Evolutionary conservation across 2,329 filamentous ascomycete species (phyloP).

Genomic region (Phialophora expanda): DNA sequence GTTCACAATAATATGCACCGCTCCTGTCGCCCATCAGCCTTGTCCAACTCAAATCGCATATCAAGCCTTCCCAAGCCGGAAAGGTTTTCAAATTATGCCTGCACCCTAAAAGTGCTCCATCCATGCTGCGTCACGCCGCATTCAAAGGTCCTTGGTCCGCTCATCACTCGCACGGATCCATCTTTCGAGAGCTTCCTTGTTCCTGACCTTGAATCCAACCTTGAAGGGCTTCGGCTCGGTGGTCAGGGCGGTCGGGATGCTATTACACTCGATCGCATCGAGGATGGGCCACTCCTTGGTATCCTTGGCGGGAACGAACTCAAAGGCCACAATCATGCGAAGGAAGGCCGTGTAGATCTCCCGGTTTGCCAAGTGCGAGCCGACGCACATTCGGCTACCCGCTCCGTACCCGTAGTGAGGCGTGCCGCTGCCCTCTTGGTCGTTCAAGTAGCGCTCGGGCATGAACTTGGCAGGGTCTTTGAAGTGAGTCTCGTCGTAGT

Average conservation of each 20-base stretch:
- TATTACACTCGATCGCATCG: constrained; percentile 63
- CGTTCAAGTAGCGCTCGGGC: constrained; percentile 71
- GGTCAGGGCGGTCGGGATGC: constrained; percentile 63
- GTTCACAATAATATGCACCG: background rate
- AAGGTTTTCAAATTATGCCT: background rate
- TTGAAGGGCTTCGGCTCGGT: constrained; percentile 69
- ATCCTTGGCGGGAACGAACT: constrained; percentile 57
- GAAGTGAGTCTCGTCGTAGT: constrained; percentile 74
- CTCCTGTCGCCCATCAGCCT: background rate
- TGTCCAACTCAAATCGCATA: background rate
- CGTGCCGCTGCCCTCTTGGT: constrained; percentile 59
- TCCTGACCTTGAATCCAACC: constrained; percentile 58
- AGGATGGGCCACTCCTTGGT: constrained; percentile 58
- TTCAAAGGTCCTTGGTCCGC: constrained; percentile 56
- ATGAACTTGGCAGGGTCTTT: constrained; percentile 66
- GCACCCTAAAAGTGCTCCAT: background rate
- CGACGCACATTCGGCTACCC: constrained; percentile 67
- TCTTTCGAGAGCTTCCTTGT: constrained; percentile 52
- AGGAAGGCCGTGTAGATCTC: constrained; percentile 67
- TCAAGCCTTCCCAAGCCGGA: background rate
- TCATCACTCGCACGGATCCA: constrained; percentile 63
- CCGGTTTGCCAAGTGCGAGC: constrained; percentile 67
- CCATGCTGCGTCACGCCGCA: background rate
- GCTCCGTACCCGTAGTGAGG: constrained; percentile 68
- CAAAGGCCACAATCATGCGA: constrained; percentile 64